Evolutionary conservation across 768 basidiomycete species (phyloP).

Genomic region (Suillus plorans): DNA sequence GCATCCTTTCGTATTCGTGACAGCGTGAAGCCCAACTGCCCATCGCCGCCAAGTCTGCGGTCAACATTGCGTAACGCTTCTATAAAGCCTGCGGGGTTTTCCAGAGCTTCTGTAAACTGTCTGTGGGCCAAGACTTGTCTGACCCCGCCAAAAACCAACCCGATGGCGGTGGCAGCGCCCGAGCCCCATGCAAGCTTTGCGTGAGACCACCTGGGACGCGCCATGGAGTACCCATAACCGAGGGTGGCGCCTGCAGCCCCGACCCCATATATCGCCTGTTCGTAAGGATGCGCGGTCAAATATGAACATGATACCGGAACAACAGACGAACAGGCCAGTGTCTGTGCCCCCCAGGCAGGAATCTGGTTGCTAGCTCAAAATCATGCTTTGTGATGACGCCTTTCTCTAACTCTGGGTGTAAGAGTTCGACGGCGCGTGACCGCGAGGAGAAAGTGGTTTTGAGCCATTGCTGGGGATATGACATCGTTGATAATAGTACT

Average conservation of each 20-base stretch:
- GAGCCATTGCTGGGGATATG: slow-evolving; percentile 38
- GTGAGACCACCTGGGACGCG: slow-evolving; percentile 29
- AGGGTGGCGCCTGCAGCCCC: slow-evolving; percentile 24
- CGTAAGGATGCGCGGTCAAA: slow-evolving; percentile 6
- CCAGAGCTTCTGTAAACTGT: slow-evolving; percentile 30
- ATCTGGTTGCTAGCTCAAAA: slow-evolving; percentile 53
- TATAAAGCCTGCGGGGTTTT: slow-evolving; percentile 31
- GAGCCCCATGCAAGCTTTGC: slow-evolving; percentile 26
- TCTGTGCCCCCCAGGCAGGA: slow-evolving; percentile 50
- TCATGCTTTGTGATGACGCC: slow-evolving; percentile 40
- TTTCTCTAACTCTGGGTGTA: slow-evolving; percentile 31
- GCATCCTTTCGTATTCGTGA: slow-evolving; percentile 20
- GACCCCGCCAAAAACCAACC: slow-evolving; percentile 34
- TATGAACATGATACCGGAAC: slow-evolving; percentile 8
- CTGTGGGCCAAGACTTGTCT: slow-evolving; percentile 28
- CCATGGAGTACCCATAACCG: slow-evolving; percentile 24
- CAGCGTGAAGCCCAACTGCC: slow-evolving; percentile 26
- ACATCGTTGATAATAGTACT: slow-evolving; percentile 16
- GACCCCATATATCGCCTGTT: slow-evolving; percentile 21
- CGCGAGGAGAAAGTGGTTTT: slow-evolving; percentile 46
- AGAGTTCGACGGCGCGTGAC: slow-evolving; percentile 28
- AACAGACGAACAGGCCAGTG: slow-evolving; percentile 42
- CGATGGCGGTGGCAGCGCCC: slow-evolving; percentile 24
- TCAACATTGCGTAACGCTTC: slow-evolving; percentile 31
- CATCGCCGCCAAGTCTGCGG: slow-evolving; percentile 30